Base-by-base conservation (phyloP, 805 yeast genomes). In the Metschnikowia henanensis region DNA sequence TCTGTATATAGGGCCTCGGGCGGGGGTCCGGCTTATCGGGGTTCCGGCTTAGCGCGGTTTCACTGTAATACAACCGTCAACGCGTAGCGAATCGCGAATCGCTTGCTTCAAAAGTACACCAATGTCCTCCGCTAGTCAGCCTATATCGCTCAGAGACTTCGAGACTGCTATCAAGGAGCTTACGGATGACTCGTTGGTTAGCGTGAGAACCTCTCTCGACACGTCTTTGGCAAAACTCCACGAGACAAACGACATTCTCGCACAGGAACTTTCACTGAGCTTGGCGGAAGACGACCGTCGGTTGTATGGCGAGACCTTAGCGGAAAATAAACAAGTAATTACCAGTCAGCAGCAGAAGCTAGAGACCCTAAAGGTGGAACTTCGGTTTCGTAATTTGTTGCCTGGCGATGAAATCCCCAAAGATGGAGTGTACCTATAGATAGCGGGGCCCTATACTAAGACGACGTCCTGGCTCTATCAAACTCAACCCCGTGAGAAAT, bases 251-350 rank as follows among this genome's bases (percentile, higher is more conserved):
- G 59, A 61, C 22, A 63, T 75, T 33, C 68, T 84, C 57, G 46
- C 53, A 12, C 57, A 61, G 13, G 74, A 77, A 44, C 62, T 79
- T 15, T 61, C 64, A 0, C 28, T 17, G 18, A 45, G 55, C 9
- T 15, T 31, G 29, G 59, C 58, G 19, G 70, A 62, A 4, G 68
- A 68, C 10, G 88, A 83, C 54, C 56, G 66, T n/a, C 59, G 64
- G 13, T 55, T 84, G 13, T 84, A 76, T 60, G 58, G 53, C 5
- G 84, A 79, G n/a, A 72, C 83, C 8, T 69, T 82, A 15, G 53
- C 57, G 7, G 91, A 84, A 50, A 84, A 84, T 58, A 61, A 67
- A 10, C 56, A 59, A 3, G 85, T 83, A n/a, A 64, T 83, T 18
- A 52, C 59, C 2, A 81, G 77, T 54, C 83, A 82, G 55, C 46